Base-by-base conservation (phyloP, 148 eudicot genomes). In the Rhododendron ovatum region DNA sequence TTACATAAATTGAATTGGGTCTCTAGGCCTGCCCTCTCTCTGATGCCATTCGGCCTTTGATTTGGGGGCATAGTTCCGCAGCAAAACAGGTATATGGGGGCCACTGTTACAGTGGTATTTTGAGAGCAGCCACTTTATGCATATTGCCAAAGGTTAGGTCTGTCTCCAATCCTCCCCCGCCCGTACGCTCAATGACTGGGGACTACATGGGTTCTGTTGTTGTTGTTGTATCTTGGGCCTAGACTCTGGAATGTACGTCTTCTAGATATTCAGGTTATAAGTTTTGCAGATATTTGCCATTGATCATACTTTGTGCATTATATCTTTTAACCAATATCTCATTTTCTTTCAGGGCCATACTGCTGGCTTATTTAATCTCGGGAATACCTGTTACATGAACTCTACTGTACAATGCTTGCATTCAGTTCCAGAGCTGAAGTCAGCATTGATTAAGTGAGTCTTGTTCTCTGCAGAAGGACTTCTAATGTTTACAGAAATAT, bases 371-470 rank as follows among this genome's bases (percentile, higher is more conserved):
- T 91, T 90, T 78, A 97, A 97, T 91, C 91, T 97, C 78, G 99
- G 99, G 43, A 95, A 97, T 88, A 97, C 99, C 81, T 97, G 99
- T 82, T 97, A 97, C 90, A 97, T 97, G 99, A 97, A 97, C 87
- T 97, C 99, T 37, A 97, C 99, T 0, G 78, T 97, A 48, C 99
- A 97, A 84, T 97, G 99, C 88, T 87, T 97, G 87, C 98, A 95
- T 91, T 94, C 98, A 30, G 99, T 97, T 88, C 98, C 99, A 83
- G 99, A 97, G 90, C 87, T 97, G 89, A 97, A 97, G 88, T 97
- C 99, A 86, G 95, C 98, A 76, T 85, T 97, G 82, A 87, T 91
- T 75, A 88, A 90, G 99, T 95, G 81, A 90, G 95, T 86, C 78
- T 3, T 43, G 18, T 81, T 82, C 41, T 53, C 39, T 82, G 83